Evolutionary conservation across 768 basidiomycete genomes (phyloP), one percentile per base, ranked within the genome.

Genomic region (Mycena galericulata): DNA sequence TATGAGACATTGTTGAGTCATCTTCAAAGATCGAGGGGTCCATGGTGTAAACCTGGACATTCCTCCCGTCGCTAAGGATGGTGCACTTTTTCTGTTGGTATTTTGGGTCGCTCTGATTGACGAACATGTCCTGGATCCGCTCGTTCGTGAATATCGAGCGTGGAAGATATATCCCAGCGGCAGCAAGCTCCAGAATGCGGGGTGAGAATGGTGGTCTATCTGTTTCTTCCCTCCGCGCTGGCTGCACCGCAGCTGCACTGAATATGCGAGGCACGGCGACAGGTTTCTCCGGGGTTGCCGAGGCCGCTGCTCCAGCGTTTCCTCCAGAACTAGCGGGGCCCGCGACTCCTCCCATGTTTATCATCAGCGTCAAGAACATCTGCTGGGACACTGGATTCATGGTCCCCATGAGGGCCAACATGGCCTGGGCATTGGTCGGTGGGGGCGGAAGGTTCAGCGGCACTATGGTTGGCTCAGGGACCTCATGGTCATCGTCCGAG

Each of bases 41-140:
- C 9, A 57, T 14, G 4, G 55, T 30, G 40, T 57, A 43, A 20
- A 43, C 26, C 9, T 1, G 20, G 11, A n/a, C 29, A 2, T 38
- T 43, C 18, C 43, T 43, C 10, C 36, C 40, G 2, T 57, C 40
- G 29, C 20, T 17, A 40, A 43, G 18, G 3, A 57, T 30, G 40
- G 40, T 57, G 40, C 55, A 26, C 24, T 57, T 57, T 24, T 57
- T 43, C 30, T 38, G 55, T 27, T 57, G 55, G 40, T 57, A 57
- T 20, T 57, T 57, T 17, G 38, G 40, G 27, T 43, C 55, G 22
- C 40, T 57, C 29, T 57, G 55, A 30, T 57, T 57, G 40, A 57
- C 55, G n/a, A 57, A 57, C 55, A 57, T 57, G 27, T 57, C 40
- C 14, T 17, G 40, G 55, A 57, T 57, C 40, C 15, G n/a, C 11